phyloP scores from a whole-genome alignment of 2,329 filamentous ascomycete species.

The Ophiosphaerella narmari region DNA sequence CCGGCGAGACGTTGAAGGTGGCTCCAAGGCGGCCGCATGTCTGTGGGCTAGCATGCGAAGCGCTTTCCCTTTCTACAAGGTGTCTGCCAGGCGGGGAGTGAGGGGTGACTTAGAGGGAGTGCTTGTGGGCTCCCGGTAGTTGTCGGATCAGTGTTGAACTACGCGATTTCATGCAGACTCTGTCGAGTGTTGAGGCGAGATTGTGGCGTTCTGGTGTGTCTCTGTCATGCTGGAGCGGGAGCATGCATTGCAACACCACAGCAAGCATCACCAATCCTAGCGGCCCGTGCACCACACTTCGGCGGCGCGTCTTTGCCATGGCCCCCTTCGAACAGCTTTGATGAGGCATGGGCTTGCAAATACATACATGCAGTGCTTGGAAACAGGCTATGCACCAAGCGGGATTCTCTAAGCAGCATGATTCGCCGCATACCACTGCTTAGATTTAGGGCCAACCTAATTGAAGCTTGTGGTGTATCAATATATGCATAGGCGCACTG shows the following conservation, averaged over 20 bases:
- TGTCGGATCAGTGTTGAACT: background rate
- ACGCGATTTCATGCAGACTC: background rate
- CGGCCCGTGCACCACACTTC: conserved; percentile 11
- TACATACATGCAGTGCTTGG: background rate
- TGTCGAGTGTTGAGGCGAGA: background rate
- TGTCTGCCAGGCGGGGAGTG: background rate
- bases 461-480: too few species aligned
- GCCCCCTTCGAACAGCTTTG: background rate
- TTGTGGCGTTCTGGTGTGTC: background rate
- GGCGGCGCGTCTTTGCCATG: background rate
- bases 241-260: conserved; percentile 5
- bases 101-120: too few species aligned
- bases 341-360: background rate
- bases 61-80: too few species aligned
- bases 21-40: too few species aligned
- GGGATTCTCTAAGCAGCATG: background rate
- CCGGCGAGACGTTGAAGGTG: background rate
- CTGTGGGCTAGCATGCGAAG: too few species aligned
- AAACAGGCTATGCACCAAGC: background rate
- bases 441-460: background rate
- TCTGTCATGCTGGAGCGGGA: background rate
- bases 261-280: conserved; percentile 6
- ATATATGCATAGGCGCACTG: too few species aligned
- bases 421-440: background rate
- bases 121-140: too few species aligned